A percentile compares a stretch with the other conserved stretches of the same genome.
Evolutionary conservation across 768 basidiomycete species (phyloP).

Genomic region (Piloderma croceum): DNA sequence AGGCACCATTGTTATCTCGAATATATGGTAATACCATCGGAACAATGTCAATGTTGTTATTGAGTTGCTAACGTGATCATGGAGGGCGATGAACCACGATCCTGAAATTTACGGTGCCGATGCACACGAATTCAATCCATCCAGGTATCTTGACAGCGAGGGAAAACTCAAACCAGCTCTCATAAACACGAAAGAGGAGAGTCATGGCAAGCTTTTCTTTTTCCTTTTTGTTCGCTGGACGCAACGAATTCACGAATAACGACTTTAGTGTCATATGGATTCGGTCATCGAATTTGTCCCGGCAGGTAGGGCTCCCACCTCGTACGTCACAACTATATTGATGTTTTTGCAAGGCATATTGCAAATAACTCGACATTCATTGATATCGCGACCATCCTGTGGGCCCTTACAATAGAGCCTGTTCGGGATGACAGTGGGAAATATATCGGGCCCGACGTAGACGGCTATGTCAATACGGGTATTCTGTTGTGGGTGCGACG

Average conservation of each 20-base stretch:
- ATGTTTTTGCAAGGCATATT: no score
- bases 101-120: constrained; percentile 22
- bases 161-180: constrained; percentile 15
- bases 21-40: constrained; percentile 16
- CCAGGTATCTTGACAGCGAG: constrained; percentile 20
- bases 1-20: constrained; percentile 16
- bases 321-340: no score
- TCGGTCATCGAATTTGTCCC: constrained; percentile 28
- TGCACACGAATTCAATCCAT: constrained; percentile 17
- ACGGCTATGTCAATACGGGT: constrained; percentile 9
- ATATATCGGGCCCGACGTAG: constrained; percentile 9
- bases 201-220: no score
- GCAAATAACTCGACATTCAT: constrained; percentile 32
- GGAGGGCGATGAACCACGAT: constrained; percentile 25
- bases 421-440: constrained; percentile 8
- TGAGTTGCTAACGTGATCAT: background rate
- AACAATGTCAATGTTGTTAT: background rate
- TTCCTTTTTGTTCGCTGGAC: no score
- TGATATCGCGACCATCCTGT: constrained; percentile 25
- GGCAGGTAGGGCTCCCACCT: no score
- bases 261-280: no score
- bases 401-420: constrained; percentile 15
- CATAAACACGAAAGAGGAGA: constrained; percentile 26
- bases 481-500: constrained; percentile 13
- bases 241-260: no score